Evolutionary conservation across 2,329 filamentous ascomycete species (phyloP).

Genomic region (Exophiala oligosperma): DNA sequence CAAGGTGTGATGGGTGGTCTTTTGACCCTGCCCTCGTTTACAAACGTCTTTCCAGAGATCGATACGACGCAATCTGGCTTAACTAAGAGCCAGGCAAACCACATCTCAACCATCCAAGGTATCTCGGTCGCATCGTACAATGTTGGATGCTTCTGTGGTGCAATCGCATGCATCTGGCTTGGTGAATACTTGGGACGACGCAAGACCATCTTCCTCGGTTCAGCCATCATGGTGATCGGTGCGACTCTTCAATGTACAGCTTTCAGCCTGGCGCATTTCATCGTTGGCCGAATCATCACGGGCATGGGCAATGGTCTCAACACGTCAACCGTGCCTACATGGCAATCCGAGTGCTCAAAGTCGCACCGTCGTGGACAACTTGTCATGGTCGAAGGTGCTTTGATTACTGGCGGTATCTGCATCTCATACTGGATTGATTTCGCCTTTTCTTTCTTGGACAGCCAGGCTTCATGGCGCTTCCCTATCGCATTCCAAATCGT

Average conservation of each 20-base stretch:
- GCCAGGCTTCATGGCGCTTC: constrained; percentile 54
- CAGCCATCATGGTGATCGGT: constrained; percentile 46
- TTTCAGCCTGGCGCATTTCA: constrained; percentile 42
- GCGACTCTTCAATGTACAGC: constrained; percentile 44
- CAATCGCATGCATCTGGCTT: constrained; percentile 51
- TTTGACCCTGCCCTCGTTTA: background rate
- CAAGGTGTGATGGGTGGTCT: background rate
- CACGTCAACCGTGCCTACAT: constrained; percentile 42
- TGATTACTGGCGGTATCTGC: constrained; percentile 32
- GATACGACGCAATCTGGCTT: constrained; percentile 40
- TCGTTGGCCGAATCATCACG: constrained; percentile 51
- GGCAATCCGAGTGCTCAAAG: constrained; percentile 49
- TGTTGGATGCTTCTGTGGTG: constrained; percentile 53
- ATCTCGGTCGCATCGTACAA: constrained; percentile 45
- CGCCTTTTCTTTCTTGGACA: constrained; percentile 53
- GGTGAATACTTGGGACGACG: constrained; percentile 51
- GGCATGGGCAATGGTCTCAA: constrained; percentile 37
- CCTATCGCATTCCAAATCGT: constrained; percentile 51
- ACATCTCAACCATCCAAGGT: constrained; percentile 24
- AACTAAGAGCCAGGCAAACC: constrained; percentile 24
- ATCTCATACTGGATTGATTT: constrained; percentile 36
- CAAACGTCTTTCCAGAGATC: constrained; percentile 29
- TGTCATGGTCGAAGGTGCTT: constrained; percentile 50
- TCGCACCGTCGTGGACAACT: constrained; percentile 40
- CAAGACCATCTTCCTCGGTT: constrained; percentile 42